Conservation (phyloP, 768 basidiomycete species). For the Rhodotorula babjevae region DNA sequence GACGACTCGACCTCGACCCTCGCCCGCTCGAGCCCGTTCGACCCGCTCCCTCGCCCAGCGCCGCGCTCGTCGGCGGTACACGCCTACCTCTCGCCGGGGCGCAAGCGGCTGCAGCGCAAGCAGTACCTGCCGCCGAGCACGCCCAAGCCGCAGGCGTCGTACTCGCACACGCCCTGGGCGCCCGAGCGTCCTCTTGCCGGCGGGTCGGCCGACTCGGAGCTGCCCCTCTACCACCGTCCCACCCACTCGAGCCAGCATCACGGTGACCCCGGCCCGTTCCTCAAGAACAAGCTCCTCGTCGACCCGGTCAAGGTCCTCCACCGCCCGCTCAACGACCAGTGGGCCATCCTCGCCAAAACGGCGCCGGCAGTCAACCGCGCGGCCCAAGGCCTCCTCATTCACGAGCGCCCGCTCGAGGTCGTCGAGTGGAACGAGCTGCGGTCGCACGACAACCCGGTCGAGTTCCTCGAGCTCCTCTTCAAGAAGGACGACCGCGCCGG, state of each 20-base stretch:
- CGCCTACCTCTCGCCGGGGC: too few relatives aligned
- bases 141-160: background rate
- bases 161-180: background rate
- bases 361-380: background rate
- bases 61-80: background rate
- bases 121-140: background rate
- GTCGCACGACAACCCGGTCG: background rate
- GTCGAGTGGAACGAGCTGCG: background rate
- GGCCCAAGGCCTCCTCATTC: background rate
- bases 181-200: background rate
- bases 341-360: background rate
- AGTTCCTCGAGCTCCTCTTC: background rate
- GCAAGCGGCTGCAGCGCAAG: background rate
- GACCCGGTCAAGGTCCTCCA: background rate
- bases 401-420: background rate
- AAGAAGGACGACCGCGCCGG: background rate
- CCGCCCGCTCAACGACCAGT: background rate
- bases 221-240: too few relatives aligned
- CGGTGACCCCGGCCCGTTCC: too few relatives aligned
- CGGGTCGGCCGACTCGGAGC: background rate
- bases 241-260: too few relatives aligned
- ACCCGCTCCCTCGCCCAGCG: background rate
- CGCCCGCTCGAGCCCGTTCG: background rate
- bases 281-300: background rate
- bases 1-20: background rate